phyloP scores from a whole-genome alignment of 148 eudicot species.

The Rhododendron mucronatum region DNA sequence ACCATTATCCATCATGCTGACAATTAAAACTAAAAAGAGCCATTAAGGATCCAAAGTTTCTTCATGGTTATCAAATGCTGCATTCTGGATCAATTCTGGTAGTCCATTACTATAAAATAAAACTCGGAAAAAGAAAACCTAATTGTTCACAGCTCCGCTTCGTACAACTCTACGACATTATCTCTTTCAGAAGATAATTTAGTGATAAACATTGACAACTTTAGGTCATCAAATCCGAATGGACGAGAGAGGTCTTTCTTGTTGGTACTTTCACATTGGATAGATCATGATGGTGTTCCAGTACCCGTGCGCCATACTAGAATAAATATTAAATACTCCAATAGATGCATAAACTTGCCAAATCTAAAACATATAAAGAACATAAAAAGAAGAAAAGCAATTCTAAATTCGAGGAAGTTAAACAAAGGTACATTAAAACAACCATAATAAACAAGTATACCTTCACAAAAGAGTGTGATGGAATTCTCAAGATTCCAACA shows the following conservation, averaged over 20 bases:
- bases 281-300: neutral
- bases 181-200: neutral
- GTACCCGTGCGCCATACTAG: neutral
- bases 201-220: neutral
- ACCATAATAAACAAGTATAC: slow-evolving; percentile 26
- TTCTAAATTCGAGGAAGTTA: neutral
- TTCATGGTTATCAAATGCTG: neutral
- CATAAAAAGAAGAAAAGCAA: neutral
- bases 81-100: neutral
- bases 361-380: neutral
- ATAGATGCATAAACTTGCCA: neutral
- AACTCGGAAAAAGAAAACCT: neutral
- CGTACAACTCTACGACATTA: neutral
- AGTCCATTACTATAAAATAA: neutral
- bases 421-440: neutral
- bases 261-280: neutral
- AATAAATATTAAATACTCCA: neutral
- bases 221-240: neutral
- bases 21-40: neutral
- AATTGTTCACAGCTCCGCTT: neutral
- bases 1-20: neutral
- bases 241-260: neutral
- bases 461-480: slow-evolving; percentile 90
- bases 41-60: neutral
- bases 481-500: slow-evolving; percentile 89